Evolutionary conservation across 225 moss, liverwort and hornwort genomes (phyloP), one percentile per base, ranked within the genome.

Genomic region (Neckera pumila): DNA sequence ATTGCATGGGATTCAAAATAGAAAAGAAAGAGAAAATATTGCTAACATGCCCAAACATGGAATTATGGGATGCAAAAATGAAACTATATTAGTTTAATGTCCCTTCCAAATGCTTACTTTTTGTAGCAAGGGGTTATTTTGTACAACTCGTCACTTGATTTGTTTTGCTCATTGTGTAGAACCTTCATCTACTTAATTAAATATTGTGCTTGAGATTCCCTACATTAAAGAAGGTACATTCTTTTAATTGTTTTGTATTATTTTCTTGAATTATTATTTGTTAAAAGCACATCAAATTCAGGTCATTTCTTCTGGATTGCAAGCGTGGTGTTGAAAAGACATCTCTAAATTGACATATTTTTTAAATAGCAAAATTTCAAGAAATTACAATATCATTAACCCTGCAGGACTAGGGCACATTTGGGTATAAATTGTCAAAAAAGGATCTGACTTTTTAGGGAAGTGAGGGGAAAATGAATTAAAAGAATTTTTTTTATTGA

Each of bases 341-440:
- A 34, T 53, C 53, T 36, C 14, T 23, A 6, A 76, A 77, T n/a
- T 77, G 21, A 21, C 54, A 54, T 23, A 54, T 15, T 77, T 54
- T 36, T 15, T 36, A 36, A 76, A 77, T 53, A 53, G 8, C 0
- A 76, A 22, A 49, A 53, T 1, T 36, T 23, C 14, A 9, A 76
- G 14, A 53, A 53, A 23, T 51, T 14, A 53, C 3, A 17, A 34
- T 53, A 23, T 2, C 53, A 14, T 14, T 22, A 72, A 72, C 10
- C 5, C 10, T 28, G 4, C 4, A 38, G 0, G 12, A 21, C 3
- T 2, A 1, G 34, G 19, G 18, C 2, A 7, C 9, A 15, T 10
- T 43, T 16, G 25, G 43, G 3, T 1, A 9, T 12, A 28, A 72
- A 27, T 72, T 43, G 5, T 40, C 40, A 25, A 42, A 26, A 26